Evolutionary conservation across 495 filamentous ascomycete species (phyloP).

Genomic region (Podospora appendiculata): DNA sequence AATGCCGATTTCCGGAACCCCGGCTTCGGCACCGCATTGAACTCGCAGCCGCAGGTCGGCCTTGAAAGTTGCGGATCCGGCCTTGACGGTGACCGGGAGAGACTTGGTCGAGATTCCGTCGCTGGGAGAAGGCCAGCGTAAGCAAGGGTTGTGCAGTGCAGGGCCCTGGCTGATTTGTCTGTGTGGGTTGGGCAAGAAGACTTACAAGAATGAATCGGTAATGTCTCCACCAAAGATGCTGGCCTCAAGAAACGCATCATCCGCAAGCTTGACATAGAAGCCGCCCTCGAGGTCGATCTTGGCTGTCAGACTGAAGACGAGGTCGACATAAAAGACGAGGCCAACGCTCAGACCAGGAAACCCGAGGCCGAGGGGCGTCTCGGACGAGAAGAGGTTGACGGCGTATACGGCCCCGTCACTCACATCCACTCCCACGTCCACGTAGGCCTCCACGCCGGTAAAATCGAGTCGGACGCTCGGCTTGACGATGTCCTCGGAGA

Average conservation of each 20-base stretch:
- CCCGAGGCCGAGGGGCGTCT: constrained; percentile 18
- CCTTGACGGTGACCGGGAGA: constrained; percentile 20
- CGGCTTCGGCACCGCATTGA: constrained; percentile 23
- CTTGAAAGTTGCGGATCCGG: constrained; percentile 22
- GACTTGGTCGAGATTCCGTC: constrained; percentile 16
- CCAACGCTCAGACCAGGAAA: constrained; percentile 29
- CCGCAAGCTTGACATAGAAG: constrained; percentile 31
- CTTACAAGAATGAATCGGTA: constrained; percentile 19
- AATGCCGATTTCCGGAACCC: constrained; percentile 22
- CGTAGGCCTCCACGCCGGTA: constrained; percentile 25
- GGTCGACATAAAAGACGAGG: constrained; percentile 29
- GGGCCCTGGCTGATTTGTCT: no score
- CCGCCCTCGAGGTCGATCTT: constrained; percentile 33
- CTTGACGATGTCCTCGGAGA: constrained; percentile 23
- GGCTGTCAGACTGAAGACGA: constrained; percentile 30
- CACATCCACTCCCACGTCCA: constrained; percentile 24
- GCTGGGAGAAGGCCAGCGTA: not conserved
- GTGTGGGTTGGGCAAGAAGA: no score
- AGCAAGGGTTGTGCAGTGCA: no score
- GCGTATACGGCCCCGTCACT: constrained; percentile 26
- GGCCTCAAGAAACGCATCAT: constrained; percentile 28
- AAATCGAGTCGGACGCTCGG: constrained; percentile 24
- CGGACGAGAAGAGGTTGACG: constrained; percentile 27
- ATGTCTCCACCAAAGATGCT: constrained; percentile 34
- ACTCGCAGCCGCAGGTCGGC: constrained; percentile 23